phyloP scores from a whole-genome alignment of 2,329 filamentous ascomycete genomes.

The Epichloe sylvatica region DNA sequence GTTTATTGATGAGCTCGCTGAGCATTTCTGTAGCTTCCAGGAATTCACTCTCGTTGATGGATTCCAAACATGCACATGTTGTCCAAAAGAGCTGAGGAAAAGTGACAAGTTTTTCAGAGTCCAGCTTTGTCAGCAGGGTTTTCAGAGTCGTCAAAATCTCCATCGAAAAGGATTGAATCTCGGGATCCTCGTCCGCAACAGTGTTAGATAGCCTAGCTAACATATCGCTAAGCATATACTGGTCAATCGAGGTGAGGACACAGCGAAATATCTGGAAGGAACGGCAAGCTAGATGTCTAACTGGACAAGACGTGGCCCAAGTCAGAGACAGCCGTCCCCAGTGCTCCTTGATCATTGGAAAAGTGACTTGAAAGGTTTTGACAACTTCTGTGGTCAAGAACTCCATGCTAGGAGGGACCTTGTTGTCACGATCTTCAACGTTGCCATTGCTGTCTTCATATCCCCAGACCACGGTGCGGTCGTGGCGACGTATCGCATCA shows the following conservation, averaged over 20 bases:
- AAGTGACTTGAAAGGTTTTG: slow-evolving; percentile 70
- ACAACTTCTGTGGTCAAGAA: slow-evolving; percentile 70
- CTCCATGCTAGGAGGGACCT: slow-evolving; percentile 79
- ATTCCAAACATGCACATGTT: slow-evolving; percentile 88
- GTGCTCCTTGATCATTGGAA: slow-evolving; percentile 74
- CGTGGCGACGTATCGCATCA: slow-evolving; percentile 72
- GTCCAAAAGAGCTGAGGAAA: slow-evolving; percentile 98
- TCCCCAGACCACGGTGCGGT: slow-evolving; percentile 75
- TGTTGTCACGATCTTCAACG: slow-evolving; percentile 57
- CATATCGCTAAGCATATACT: slow-evolving; percentile 94
- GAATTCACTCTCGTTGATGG: slow-evolving; percentile 91
- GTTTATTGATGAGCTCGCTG: slow-evolving; percentile 67
- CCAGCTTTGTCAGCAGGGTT: slow-evolving; percentile 75
- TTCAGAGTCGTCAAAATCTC: slow-evolving; percentile 92
- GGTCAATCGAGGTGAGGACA: slow-evolving; percentile 79
- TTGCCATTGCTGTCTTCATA: slow-evolving; percentile 87
- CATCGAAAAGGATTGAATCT: slow-evolving; percentile 95
- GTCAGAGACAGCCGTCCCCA: slow-evolving; percentile 84
- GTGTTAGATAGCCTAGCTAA: slow-evolving; percentile 89
- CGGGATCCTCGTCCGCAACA: slow-evolving; percentile 83
- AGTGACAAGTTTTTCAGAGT: slow-evolving; percentile 63
- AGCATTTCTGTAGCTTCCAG: slow-evolving; percentile 85
- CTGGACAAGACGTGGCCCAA: slow-evolving; percentile 95
- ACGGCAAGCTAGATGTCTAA: slow-evolving; percentile 84
- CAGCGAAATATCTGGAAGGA: slow-evolving; percentile 97